phyloP scores from a whole-genome alignment of 2,329 filamentous ascomycete genomes.

The Laburnicola sp. region DNA sequence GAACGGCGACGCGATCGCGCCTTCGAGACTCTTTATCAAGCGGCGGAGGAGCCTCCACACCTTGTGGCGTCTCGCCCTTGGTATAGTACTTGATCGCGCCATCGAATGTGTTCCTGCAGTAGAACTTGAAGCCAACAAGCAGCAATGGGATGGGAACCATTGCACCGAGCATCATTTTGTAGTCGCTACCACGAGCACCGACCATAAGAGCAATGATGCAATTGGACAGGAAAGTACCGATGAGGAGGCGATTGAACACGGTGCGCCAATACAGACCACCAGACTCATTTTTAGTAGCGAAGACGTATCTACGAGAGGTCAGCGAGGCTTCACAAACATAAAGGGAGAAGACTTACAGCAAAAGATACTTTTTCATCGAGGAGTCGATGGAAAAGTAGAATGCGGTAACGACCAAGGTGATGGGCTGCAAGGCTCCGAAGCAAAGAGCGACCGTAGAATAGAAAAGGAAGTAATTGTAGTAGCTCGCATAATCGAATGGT shows the following conservation, averaged over 20 bases:
- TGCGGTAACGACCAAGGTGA: constrained; percentile 82
- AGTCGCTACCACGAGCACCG: constrained; percentile 63
- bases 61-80: constrained; percentile 61
- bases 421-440: constrained; percentile 82
- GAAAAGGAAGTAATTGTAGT: constrained; percentile 98
- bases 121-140: constrained; percentile 82
- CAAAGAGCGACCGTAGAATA: constrained; percentile 88
- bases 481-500: constrained; percentile 90
- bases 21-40: constrained; percentile 49
- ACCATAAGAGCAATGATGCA: constrained; percentile 75
- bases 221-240: constrained; percentile 77
- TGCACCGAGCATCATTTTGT: constrained; percentile 62
- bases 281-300: constrained; percentile 94
- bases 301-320: constrained; percentile 64
- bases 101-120: constrained; percentile 77
- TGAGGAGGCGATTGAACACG: constrained; percentile 89
- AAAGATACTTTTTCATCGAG: constrained; percentile 90
- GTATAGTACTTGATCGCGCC: constrained; percentile 79
- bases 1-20: constrained; percentile 70
- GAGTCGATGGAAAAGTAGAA: constrained; percentile 88
- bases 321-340: constrained; percentile 3
- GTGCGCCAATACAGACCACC: constrained; percentile 91
- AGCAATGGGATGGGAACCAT: constrained; percentile 76
- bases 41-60: constrained; percentile 48
- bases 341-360: constrained; percentile 61